Percentiles rank a stretch among this genome's conserved stretches.
phyloP scores from a whole-genome alignment of 2,329 filamentous ascomycete genomes.

The Cryphonectria naterciae region DNA sequence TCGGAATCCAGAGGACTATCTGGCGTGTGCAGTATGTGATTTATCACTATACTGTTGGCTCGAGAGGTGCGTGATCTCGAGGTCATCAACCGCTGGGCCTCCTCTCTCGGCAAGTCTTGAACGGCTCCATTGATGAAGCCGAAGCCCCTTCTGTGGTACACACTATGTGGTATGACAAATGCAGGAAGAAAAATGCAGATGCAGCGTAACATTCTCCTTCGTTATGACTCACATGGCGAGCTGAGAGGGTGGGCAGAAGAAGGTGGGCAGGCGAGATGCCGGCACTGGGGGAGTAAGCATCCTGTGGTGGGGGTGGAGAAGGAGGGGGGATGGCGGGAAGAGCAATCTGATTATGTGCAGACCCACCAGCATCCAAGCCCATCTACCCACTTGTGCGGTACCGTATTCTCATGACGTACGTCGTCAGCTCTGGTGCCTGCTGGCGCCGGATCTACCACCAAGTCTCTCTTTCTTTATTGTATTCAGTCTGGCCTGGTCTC shows the following conservation, averaged over 20 bases:
- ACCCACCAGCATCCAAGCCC: not conserved
- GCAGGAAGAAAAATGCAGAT: not conserved
- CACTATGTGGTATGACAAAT: too few species aligned
- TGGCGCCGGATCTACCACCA: not conserved
- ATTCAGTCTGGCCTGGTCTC: not conserved
- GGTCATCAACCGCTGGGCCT: not conserved
- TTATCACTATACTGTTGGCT: not conserved
- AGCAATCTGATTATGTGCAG: not conserved
- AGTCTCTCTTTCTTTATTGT: not conserved
- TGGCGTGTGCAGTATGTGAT: not conserved
- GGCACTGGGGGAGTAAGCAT: not conserved
- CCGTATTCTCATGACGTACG: not conserved
- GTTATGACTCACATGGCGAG: slow-evolving; percentile 10
- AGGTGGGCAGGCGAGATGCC: not conserved
- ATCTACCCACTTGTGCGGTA: not conserved
- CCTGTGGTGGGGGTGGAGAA: not conserved
- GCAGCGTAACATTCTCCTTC: not conserved
- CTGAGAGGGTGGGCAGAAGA: not conserved
- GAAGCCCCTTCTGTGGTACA: not conserved
- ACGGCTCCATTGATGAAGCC: not conserved
- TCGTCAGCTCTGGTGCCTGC: slow-evolving; percentile 6
- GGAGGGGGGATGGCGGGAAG: not conserved
- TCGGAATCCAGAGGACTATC: not conserved
- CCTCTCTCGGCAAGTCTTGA: not conserved
- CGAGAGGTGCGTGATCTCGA: not conserved